Conservation (phyloP, 2,329 filamentous ascomycete genomes). For the Alternaria longipes region DNA sequence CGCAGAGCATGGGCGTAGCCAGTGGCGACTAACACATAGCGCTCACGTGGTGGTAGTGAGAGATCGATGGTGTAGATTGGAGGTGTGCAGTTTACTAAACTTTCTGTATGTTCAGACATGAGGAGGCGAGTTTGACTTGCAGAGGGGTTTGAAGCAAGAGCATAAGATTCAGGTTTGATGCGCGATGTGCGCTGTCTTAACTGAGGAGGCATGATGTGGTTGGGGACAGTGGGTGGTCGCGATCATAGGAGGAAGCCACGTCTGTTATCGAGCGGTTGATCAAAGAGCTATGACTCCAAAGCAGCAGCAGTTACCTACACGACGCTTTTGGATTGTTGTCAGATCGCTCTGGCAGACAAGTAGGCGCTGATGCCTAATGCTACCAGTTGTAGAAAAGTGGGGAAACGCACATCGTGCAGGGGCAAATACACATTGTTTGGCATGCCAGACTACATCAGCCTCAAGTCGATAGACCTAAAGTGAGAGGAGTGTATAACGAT, state of each 20-base stretch:
- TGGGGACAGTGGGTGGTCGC: not conserved
- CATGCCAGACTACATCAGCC: not conserved
- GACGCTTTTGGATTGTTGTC: not conserved
- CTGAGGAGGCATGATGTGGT: conserved; percentile 9
- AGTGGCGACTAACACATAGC: conserved; percentile 61
- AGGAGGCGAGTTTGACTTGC: not conserved
- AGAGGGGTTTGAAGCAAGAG: not conserved
- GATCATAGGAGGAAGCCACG: conserved; percentile 4
- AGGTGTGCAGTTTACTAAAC: conserved; percentile 12
- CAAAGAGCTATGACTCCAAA: not conserved
- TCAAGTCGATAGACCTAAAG: too few species aligned
- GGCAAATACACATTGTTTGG: not conserved
- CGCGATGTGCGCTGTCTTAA: conserved; percentile 10
- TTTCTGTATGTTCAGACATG: not conserved
- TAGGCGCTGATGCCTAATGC: not conserved
- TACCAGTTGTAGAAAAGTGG: not conserved
- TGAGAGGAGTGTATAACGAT: not conserved
- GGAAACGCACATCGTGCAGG: not conserved
- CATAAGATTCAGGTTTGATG: conserved; percentile 2
- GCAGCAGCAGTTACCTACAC: not conserved
- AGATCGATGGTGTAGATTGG: conserved; percentile 63
- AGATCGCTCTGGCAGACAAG: not conserved
- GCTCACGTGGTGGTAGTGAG: conserved; percentile 60
- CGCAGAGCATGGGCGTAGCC: conserved; percentile 57
- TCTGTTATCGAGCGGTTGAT: not conserved